Evolutionary conservation across 352 stramenopile genomes (phyloP), one percentile per base, ranked within the genome.

Genomic region (Phytophthora colocasiae): DNA sequence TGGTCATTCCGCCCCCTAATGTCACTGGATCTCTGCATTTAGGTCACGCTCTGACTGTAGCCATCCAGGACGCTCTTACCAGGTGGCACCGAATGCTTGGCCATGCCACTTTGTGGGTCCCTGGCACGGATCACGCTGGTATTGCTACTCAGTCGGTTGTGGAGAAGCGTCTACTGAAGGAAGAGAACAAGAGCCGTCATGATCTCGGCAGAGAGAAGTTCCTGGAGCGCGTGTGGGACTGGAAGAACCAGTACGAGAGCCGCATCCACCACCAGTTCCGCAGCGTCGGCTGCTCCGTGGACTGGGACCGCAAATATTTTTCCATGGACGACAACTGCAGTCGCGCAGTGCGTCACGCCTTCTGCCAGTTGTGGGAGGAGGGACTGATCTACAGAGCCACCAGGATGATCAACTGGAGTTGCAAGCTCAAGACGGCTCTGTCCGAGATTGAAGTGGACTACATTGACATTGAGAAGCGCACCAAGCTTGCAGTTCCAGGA

Each of bases 401-500:
- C 40, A 90, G 98, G 48, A 95, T 99, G 74, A 98, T 99, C 74
- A 99, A 99, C 88, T 99, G 98, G 98, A 99, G 94, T 73, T 99
- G 96, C 78, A 97, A 97, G 29, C 87, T 99, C 19, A 99, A 99
- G 78, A 98, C 92, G 11, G 95, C 95, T 26, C 76, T 98, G 34
- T 97, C 89, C 26, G 93, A 98, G 78, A 98, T 99, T 70, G 97
- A 99, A 80, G 98, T 99, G 40, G 98, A 99, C 87, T 98, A 98
- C 75, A 93, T 99, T 58, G 97, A 99, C 66, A 89, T 99, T 63
- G 96, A 99, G 52, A 98, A 97, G 61, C 83, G 92, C 57, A 99
- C 96, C 5, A 98, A 98, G 74, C 78, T 98, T 51, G 85, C 90
- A 26, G 97, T 99, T 43, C 98, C 98, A 1, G 97, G 96, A 38